These are phyloP conservation scores for Hypocreales sp. DNA, from an alignment of 2,329 filamentous ascomycete genomes.

Conservation along the genomic window DNA sequence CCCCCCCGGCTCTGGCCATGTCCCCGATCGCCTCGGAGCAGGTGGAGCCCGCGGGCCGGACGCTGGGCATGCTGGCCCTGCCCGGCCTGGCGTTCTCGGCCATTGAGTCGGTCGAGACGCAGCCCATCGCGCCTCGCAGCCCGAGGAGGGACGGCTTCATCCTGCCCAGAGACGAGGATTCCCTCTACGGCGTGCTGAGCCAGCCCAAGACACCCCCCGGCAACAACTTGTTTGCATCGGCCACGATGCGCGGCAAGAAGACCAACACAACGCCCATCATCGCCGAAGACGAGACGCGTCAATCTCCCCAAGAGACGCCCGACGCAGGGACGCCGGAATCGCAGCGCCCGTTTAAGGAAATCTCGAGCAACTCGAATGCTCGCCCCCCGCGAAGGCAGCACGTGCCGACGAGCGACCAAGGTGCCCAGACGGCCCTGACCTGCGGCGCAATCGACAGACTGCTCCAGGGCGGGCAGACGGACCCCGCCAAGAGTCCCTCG, in stretches of 20 bases:
- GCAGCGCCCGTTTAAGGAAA: conserved; percentile 42
- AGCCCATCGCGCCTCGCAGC: conserved; percentile 30
- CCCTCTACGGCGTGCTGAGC: conserved; percentile 13
- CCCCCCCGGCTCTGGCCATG: conserved; percentile 15
- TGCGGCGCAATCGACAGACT: conserved; percentile 67
- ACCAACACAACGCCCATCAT: conserved; percentile 31
- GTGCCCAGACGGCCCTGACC: conserved; percentile 74
- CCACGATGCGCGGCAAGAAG: conserved; percentile 28
- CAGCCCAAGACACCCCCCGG: conserved; percentile 23
- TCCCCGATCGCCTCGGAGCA: conserved; percentile 20
- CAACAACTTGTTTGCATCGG: conserved; percentile 24
- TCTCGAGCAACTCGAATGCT: conserved; percentile 40
- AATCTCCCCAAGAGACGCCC: conserved; percentile 27
- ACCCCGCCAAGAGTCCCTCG: conserved; percentile 21
- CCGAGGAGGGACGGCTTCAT: conserved; percentile 41
- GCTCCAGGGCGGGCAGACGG: conserved; percentile 30
- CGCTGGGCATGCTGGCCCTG: conserved; percentile 7
- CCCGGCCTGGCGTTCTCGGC: conserved; percentile 25
- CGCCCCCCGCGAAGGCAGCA: conserved; percentile 22
- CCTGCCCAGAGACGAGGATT: conserved; percentile 29
- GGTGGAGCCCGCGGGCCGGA: conserved; percentile 22
- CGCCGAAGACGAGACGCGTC: conserved; percentile 49
- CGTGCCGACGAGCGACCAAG: conserved; percentile 46
- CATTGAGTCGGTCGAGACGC: conserved; percentile 29
- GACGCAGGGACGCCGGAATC: conserved; percentile 35